phyloP scores from a whole-genome alignment of 352 stramenopile species.

The Globisporangium sylvaticum region DNA sequence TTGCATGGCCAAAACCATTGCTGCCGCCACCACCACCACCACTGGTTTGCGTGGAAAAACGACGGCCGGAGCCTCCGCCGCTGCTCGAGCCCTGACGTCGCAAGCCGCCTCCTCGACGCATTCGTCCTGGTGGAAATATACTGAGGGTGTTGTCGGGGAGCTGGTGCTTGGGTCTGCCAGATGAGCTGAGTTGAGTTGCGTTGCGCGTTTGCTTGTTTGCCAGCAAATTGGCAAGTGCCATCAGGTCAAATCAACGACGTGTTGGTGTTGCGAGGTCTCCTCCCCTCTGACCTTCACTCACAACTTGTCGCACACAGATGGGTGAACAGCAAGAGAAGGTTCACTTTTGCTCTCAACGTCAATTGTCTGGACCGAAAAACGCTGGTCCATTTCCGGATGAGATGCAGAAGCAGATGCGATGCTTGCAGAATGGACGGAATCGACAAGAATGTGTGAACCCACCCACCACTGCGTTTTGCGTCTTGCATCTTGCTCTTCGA shows the following conservation, averaged over 20 bases:
- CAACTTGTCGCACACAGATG: not conserved
- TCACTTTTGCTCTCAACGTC: not conserved
- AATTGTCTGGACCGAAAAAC: not conserved
- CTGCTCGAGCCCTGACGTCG: slow-evolving; percentile 6
- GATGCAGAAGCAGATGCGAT: not conserved
- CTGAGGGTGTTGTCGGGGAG: not conserved
- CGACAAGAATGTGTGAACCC: not conserved
- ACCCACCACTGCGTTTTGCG: not conserved
- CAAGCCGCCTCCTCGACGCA: slow-evolving; percentile 4
- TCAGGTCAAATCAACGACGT: not conserved
- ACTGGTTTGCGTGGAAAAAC: not conserved
- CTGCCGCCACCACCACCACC: not conserved
- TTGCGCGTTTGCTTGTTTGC: not conserved
- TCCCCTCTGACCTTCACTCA: slow-evolving; percentile 4
- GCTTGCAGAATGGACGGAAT: not conserved
- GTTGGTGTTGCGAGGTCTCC: not conserved
- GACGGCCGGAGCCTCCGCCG: not conserved
- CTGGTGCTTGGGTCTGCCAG: not conserved
- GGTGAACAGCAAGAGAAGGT: not conserved
- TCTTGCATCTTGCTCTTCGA: not conserved
- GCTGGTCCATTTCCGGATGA: not conserved
- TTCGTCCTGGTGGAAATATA: not conserved
- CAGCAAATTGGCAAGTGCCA: not conserved
- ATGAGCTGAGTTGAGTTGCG: not conserved
- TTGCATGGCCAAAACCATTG: not conserved